Base-by-base conservation (phyloP, 2,329 filamentous ascomycete species). In the Penicillium digitatum region DNA sequence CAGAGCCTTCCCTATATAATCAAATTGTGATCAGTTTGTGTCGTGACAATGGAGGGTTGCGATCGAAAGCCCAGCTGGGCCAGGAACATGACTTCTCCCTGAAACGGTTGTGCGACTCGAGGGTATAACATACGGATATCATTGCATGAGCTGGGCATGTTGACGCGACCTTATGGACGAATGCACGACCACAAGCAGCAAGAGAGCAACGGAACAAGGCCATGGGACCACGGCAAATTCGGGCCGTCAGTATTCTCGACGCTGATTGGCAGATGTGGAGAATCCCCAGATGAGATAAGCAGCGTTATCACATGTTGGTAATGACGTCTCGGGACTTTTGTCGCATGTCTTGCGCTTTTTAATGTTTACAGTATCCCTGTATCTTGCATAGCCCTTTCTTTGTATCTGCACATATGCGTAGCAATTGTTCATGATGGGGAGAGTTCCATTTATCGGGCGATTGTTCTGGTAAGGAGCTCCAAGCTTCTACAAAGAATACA, bases 61-160 rank as follows among this genome's bases (percentile, higher is more conserved):
- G 38, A 20, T n/a, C 24, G 27, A 38, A 18, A 32, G 34, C 38
- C 46, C 39, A 51, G 45, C 12, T 49, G 43, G 20, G 12, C 10
- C 27, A 27, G 27, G 34, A 16, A 18, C 12, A 35, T 48, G 38
- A 31, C 39, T n/a, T n/a, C 16, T 16, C 38, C 29, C 14, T 51
- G 12, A 8, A 18, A 20, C 20, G 3, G 12, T 29, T 29, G 52
- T 42, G 26, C n/a, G 16, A 47, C 48, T 40, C 58, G 38, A 26
- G 46, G 42, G 40, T 45, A 54, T 22, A 48, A 78, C 89, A 65
- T 83, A 97, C 93, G 86, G 72, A 99, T 89, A 76, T 97, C 93
- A 84, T 92, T 90, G 79, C 94, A 99, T 60, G 93, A 96, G 75
- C 89, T 91, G 55, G 93, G 92, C 94, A 97, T 96, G 52, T 73